A percentile compares a stretch with the other conserved stretches of the same genome.
These are phyloP conservation scores for Rhizomucor miehei DNA, from an alignment of 371 early-diverging fungal species.

Conservation along the genomic window DNA sequence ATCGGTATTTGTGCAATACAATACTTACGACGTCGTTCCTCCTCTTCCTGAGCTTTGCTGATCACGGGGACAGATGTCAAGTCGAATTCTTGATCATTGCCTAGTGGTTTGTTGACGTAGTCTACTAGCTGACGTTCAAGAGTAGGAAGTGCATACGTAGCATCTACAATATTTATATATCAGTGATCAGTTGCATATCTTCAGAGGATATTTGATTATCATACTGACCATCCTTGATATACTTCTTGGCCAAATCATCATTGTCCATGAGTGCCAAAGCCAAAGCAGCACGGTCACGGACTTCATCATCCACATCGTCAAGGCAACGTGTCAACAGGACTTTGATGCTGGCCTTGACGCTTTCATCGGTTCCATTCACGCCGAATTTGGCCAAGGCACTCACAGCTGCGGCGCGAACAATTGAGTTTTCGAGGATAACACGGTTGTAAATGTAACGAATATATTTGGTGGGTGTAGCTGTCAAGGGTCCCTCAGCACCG, in stretches of 20 bases:
- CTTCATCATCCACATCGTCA: slow-evolving; percentile 97
- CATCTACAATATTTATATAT: slow-evolving; percentile 49
- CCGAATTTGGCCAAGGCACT: slow-evolving; percentile 94
- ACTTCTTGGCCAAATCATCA: slow-evolving; percentile 53
- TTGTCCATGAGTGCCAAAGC: slow-evolving; percentile 78
- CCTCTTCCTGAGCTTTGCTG: slow-evolving; percentile 79
- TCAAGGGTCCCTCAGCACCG: slow-evolving; percentile 93
- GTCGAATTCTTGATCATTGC: slow-evolving; percentile 72
- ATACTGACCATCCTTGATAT: slow-evolving; percentile 59
- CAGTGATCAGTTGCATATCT: no score
- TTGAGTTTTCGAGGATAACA: slow-evolving; percentile 94
- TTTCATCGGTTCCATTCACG: slow-evolving; percentile 69
- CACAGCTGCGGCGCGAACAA: slow-evolving; percentile 98
- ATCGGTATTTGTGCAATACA: slow-evolving; percentile 17
- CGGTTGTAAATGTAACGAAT: slow-evolving; percentile 99
- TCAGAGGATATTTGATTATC: not conserved
- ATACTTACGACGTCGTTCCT: slow-evolving; percentile 49
- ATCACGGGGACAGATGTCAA: slow-evolving; percentile 77
- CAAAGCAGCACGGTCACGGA: slow-evolving; percentile 95
- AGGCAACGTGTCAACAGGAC: slow-evolving; percentile 91
- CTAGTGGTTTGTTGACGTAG: slow-evolving; percentile 70
- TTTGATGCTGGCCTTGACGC: slow-evolving; percentile 76
- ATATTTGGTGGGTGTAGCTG: slow-evolving; percentile 87
- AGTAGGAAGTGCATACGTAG: slow-evolving; percentile 82
- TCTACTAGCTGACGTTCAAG: slow-evolving; percentile 84